Evolutionary conservation across 257 asterid species (phyloP).

Genomic region (Osmanthus fragrans): DNA sequence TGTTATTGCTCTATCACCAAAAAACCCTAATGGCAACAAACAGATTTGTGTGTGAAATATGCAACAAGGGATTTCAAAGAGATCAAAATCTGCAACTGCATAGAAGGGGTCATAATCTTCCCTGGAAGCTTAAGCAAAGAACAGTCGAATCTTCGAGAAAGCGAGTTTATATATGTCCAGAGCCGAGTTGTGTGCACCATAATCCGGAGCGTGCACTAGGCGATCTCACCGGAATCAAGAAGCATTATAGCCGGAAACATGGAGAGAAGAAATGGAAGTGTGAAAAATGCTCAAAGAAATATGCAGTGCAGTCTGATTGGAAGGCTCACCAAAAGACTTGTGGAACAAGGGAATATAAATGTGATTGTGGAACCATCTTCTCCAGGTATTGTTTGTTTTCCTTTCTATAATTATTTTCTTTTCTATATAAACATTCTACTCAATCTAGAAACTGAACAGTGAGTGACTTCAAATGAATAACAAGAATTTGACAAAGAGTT

Average conservation of each 20-base stretch:
- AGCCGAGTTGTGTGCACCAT: constrained; percentile 72
- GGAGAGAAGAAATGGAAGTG: constrained; percentile 96
- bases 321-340: constrained; percentile 92
- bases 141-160: constrained; percentile 54
- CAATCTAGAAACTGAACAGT: neutral
- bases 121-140: constrained; percentile 82
- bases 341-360: constrained; percentile 77
- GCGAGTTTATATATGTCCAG: constrained; percentile 83
- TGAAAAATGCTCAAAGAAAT: constrained; percentile 73
- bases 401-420: neutral
- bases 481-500: no score
- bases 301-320: constrained; percentile 90
- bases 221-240: constrained; percentile 87
- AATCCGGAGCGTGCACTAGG: constrained; percentile 70
- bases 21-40: constrained; percentile 83
- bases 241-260: constrained; percentile 78
- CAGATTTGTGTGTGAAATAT: constrained; percentile 78
- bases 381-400: constrained; percentile 50
- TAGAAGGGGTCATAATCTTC: constrained; percentile 84
- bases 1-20: constrained; percentile 80
- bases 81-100: constrained; percentile 86
- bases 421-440: neutral
- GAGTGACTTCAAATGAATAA: no score
- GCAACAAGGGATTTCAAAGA: constrained; percentile 87
- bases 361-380: constrained; percentile 90